These are phyloP conservation scores for Paecilomyces sp. DNA, from an alignment of 2,329 filamentous ascomycete species.

Conservation along the genomic window DNA sequence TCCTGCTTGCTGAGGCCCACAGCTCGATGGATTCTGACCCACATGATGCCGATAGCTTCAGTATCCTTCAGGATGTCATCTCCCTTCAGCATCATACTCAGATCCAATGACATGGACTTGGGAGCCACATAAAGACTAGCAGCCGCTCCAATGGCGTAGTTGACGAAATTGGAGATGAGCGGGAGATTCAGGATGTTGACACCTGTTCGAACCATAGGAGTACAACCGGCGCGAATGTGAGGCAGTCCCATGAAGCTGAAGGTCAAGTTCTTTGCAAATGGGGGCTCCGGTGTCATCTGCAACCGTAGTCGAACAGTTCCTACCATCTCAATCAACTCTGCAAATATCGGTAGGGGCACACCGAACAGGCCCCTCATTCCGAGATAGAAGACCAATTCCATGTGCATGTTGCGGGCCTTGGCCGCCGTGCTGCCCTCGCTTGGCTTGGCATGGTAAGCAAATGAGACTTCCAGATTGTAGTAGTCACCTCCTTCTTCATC, in stretches of 20 bases:
- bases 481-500: slow-evolving; percentile 86
- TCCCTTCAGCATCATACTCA: slow-evolving; percentile 83
- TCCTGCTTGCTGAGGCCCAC: slow-evolving; percentile 88
- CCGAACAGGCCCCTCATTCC: slow-evolving; percentile 85
- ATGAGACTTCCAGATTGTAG: slow-evolving; percentile 85
- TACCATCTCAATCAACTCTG: slow-evolving; percentile 85
- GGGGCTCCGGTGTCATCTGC: slow-evolving; percentile 81
- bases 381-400: slow-evolving; percentile 91
- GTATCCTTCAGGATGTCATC: slow-evolving; percentile 87
- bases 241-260: slow-evolving; percentile 93
- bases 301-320: slow-evolving; percentile 77
- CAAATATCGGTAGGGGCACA: slow-evolving; percentile 78
- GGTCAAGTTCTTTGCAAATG: slow-evolving; percentile 84
- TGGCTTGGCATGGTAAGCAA: slow-evolving; percentile 85
- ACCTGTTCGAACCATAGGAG: slow-evolving; percentile 84
- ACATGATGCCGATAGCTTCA: slow-evolving; percentile 78
- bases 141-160: slow-evolving; percentile 83
- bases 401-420: slow-evolving; percentile 92
- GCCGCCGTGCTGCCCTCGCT: slow-evolving; percentile 62
- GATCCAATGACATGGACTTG: slow-evolving; percentile 86
- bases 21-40: slow-evolving; percentile 85
- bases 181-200: slow-evolving; percentile 89
- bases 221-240: slow-evolving; percentile 80
- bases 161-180: slow-evolving; percentile 92
- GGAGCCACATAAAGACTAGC: slow-evolving; percentile 89